phyloP scores from a whole-genome alignment of 257 asterid species.

The Sherardia arvensis region DNA sequence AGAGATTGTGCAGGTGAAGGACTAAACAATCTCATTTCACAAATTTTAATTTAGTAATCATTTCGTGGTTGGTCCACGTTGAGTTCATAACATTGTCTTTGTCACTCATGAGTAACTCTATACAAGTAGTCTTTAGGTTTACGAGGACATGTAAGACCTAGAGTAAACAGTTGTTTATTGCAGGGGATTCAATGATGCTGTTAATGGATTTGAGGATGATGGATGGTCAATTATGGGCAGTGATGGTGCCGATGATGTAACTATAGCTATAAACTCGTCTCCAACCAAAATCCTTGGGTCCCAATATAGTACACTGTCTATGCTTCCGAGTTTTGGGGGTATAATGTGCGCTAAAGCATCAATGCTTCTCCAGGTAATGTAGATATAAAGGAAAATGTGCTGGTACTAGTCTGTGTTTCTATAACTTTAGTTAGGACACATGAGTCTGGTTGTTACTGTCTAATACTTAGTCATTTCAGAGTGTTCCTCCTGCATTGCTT shows the following conservation, averaged over 20 bases:
- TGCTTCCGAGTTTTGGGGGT: constrained; percentile 77
- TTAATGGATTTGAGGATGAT: constrained; percentile 90
- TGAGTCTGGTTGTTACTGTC: not conserved
- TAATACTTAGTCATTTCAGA: constrained; percentile 26
- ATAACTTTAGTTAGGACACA: not conserved
- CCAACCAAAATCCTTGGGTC: constrained; percentile 76
- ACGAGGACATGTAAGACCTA: not conserved
- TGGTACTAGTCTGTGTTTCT: not conserved
- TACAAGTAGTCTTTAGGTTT: not conserved
- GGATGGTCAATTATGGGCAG: constrained; percentile 86
- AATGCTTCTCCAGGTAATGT: constrained; percentile 83
- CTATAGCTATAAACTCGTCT: constrained; percentile 68
- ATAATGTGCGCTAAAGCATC: constrained; percentile 92
- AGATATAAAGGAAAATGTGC: not conserved
- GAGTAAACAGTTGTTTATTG: not conserved
- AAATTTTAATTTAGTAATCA: not conserved
- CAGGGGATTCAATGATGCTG: constrained; percentile 96
- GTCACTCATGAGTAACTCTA: not conserved
- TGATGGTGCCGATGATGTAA: constrained; percentile 83
- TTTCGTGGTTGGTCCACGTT: not conserved
- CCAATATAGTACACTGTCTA: constrained; percentile 48
- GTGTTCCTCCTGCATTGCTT: constrained; percentile 77
- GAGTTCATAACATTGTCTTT: not conserved
- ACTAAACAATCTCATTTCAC: not conserved
- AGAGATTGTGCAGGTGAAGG: constrained; percentile 67